Evolutionary conservation across 2,329 filamentous ascomycete genomes (phyloP).

Genomic region (Pochonia chlamydosporia): DNA sequence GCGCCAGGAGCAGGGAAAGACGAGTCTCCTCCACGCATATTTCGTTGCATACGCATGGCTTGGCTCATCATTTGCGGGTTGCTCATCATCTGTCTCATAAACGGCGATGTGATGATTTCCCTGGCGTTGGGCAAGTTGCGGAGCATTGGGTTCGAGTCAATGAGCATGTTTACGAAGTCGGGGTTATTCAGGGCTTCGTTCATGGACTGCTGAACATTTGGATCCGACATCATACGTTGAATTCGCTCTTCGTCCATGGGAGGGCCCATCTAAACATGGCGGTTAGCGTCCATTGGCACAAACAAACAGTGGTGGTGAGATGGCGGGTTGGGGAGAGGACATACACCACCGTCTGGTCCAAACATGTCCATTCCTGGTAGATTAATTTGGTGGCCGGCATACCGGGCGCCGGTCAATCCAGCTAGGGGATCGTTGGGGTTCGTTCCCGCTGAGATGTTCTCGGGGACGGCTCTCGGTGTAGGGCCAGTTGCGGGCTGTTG

Average conservation of each 20-base stretch:
- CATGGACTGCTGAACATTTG: constrained; percentile 78
- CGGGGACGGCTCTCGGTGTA: constrained; percentile 45
- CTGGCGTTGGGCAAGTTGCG: constrained; percentile 69
- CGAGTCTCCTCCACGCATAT: constrained; percentile 51
- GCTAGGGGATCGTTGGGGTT: constrained; percentile 80
- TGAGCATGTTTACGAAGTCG: constrained; percentile 90
- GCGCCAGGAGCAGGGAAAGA: constrained; percentile 86
- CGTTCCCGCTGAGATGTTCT: constrained; percentile 76
- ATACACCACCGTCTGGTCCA: constrained; percentile 87
- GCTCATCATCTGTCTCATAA: constrained; percentile 88
- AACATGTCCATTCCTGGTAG: constrained; percentile 85
- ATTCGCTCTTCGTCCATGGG: constrained; percentile 76
- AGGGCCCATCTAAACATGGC: constrained; percentile 69
- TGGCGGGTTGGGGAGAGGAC: constrained; percentile 30
- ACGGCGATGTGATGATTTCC: constrained; percentile 80
- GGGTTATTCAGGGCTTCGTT: constrained; percentile 95
- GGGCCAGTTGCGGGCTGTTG: constrained; percentile 35
- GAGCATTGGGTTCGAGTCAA: constrained; percentile 82
- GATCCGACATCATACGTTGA: constrained; percentile 80
- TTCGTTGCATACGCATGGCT: constrained; percentile 76
- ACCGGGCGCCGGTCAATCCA: constrained; percentile 85
- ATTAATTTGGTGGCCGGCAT: constrained; percentile 78
- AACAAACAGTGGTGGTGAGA: not conserved
- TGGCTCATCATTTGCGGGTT: constrained; percentile 80
- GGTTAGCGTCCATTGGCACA: constrained; percentile 17